Percentiles rank a stretch among this genome's conserved stretches.
Conservation (phyloP, 192 early-diverging fungal species). For the Diversispora eburnea region DNA sequence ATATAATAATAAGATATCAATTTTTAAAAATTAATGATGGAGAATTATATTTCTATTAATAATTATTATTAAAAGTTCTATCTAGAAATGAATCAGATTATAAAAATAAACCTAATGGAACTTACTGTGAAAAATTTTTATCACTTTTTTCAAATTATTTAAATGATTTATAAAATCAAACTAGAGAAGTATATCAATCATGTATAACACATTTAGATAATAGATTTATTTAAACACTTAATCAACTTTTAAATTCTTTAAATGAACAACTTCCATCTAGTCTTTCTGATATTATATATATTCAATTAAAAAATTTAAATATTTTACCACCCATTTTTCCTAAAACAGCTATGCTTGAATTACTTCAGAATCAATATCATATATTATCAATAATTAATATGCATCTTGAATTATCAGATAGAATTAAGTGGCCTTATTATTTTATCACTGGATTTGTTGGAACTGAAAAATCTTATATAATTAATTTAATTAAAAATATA, state of each 20-base stretch:
- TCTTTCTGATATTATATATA: not conserved
- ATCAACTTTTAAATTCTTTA: not conserved
- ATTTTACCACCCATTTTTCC: not conserved
- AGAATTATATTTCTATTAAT: not conserved
- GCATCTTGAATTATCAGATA: not conserved
- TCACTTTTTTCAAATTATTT: not conserved
- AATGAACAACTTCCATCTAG: not conserved
- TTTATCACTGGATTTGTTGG: no score
- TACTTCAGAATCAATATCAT: not conserved
- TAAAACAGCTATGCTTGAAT: not conserved
- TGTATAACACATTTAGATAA: not conserved
- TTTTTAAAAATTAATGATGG: not conserved
- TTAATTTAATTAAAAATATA: not conserved
- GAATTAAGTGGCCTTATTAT: not conserved
- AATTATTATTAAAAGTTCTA: not conserved
- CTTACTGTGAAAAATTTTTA: no score
- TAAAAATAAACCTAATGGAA: not conserved
- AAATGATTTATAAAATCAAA: not conserved
- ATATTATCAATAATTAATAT: not conserved
- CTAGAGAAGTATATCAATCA: not conserved
- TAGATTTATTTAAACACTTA: not conserved
- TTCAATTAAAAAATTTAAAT: no score
- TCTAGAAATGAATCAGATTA: not conserved
- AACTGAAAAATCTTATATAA: conserved; percentile 1
- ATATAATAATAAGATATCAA: not conserved